Evolutionary conservation across 1,284 basidiomycete genomes (phyloP).

Genomic region (Ceratobasidium sp.): DNA sequence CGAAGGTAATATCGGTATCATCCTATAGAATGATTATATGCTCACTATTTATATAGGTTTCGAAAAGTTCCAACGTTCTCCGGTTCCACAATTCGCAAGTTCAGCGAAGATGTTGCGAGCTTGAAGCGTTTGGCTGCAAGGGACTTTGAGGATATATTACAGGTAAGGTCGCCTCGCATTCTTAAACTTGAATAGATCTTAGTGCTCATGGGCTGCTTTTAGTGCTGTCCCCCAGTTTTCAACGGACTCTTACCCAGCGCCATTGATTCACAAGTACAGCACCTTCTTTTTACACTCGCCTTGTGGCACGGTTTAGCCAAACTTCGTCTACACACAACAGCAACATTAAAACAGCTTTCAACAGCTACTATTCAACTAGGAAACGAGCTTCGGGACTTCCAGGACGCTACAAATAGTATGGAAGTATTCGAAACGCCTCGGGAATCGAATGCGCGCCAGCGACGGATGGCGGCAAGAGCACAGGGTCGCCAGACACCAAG

Average conservation of each 20-base stretch:
- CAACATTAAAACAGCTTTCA: not conserved
- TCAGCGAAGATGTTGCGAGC: constrained; percentile 37
- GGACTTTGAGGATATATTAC: constrained; percentile 38
- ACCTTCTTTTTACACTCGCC: not conserved
- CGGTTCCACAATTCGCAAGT: constrained; percentile 38
- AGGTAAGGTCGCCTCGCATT: not conserved
- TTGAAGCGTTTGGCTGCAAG: constrained; percentile 40
- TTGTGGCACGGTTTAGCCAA: constrained; percentile 1
- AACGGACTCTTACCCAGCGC: constrained; percentile 49
- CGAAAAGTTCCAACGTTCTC: constrained; percentile 37
- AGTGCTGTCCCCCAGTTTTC: constrained; percentile 52
- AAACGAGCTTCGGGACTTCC: constrained; percentile 43
- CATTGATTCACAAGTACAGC: not conserved
- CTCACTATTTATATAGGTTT: constrained; percentile 14
- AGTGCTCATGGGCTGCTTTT: not conserved
- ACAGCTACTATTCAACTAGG: constrained; percentile 45
- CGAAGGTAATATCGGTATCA: not conserved
- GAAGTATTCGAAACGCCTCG: constrained; percentile 46
- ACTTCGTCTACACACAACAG: constrained; percentile 11
- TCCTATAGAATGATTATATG: not conserved
- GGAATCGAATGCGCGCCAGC: constrained; percentile 45
- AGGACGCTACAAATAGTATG: constrained; percentile 42
- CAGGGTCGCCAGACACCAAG: not conserved
- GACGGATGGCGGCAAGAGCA: too few species aligned
- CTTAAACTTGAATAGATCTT: not conserved